Evolutionary conservation across 2,329 filamentous ascomycete genomes (phyloP).

Genomic region (Madurella mycetomatis): DNA sequence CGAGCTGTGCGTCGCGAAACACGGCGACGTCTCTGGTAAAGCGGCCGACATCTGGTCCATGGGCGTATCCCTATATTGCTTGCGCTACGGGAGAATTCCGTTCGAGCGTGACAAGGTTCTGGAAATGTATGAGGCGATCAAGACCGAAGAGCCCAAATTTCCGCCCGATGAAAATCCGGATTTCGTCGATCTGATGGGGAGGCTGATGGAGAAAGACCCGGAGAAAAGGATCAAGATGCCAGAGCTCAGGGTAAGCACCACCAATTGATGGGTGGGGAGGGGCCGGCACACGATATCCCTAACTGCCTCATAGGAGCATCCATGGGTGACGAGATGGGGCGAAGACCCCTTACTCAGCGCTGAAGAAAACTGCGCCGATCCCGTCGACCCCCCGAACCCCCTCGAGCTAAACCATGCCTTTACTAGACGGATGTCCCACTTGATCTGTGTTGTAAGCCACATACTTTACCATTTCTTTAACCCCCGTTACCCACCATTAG

Average conservation of each 20-base stretch:
- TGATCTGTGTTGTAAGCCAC: constrained; percentile 68
- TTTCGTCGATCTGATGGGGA: constrained; percentile 70
- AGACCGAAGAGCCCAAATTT: constrained; percentile 60
- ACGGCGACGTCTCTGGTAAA: constrained; percentile 81
- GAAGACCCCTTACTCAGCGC: constrained; percentile 71
- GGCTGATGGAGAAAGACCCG: constrained; percentile 80
- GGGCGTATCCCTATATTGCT: constrained; percentile 90
- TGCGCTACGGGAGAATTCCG: constrained; percentile 82
- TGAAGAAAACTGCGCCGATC: constrained; percentile 79
- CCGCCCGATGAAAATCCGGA: constrained; percentile 59
- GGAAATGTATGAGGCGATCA: constrained; percentile 87
- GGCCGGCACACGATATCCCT: background rate
- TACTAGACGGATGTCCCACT: constrained; percentile 80
- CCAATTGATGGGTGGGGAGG: background rate
- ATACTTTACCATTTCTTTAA: background rate
- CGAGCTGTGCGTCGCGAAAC: constrained; percentile 81
- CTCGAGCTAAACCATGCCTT: constrained; percentile 88
- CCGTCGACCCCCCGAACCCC: constrained; percentile 80
- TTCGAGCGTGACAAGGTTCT: constrained; percentile 76
- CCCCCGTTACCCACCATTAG: background rate
- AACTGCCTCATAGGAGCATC: constrained; percentile 61
- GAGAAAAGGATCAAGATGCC: constrained; percentile 76
- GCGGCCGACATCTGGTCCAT: constrained; percentile 98
- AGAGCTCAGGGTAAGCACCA: constrained; percentile 66
- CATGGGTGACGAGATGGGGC: constrained; percentile 85